Base-by-base conservation (phyloP, 176 grass and related monocot species). In the Canna indica region DNA sequence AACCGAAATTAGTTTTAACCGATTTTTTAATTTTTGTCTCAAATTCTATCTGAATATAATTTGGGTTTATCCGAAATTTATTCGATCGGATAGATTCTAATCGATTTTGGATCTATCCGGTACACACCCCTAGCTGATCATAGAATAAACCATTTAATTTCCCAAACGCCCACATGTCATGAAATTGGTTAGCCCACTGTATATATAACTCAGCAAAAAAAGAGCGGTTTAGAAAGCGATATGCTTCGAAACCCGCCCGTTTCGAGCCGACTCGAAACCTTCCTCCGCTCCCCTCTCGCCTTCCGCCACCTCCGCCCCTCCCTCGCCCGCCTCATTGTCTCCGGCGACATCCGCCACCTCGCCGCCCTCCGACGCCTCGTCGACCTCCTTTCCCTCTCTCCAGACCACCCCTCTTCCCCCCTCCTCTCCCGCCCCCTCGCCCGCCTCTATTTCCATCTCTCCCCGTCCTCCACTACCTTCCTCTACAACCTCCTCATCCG, bases 401-500 rank as follows among this genome's bases (percentile, higher is more conserved):
- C 75, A 3, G 69, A 74, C 35, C 83, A 84, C 62, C 83, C 86
- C 7, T 70, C 50, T 24, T 68, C 73, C 32, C 63, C 54, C 18
- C 64, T 78, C 72, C 58, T 90, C 48, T 79, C 78, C 12, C 75
- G 77, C 27, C 20, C 75, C 10, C 72, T 89, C 68, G 83, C 71
- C 45, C 68, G 30, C 52, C 33, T 81, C 35, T 86, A 86, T 66
- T 94, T 94, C 75, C 86, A 78, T 45, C 78, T 69, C 64, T 86
- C 83, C 72, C 86, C 86, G 17, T 76, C 81, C 77, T 89, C 77
- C 27, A 8, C 77, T 65, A 84, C 75, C 42, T 90, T 89, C 83
- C 76, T 94, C 73, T 72, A 86, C 68, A 90, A 90, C 83, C 68
- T 88, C 54, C 77, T 94, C 69, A 86, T 94, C 73, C 81, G 69